A percentile compares a stretch with the other conserved stretches of the same genome.
phyloP scores from a whole-genome alignment of 176 grass and related monocot species.

The Melocanna baccifera region DNA sequence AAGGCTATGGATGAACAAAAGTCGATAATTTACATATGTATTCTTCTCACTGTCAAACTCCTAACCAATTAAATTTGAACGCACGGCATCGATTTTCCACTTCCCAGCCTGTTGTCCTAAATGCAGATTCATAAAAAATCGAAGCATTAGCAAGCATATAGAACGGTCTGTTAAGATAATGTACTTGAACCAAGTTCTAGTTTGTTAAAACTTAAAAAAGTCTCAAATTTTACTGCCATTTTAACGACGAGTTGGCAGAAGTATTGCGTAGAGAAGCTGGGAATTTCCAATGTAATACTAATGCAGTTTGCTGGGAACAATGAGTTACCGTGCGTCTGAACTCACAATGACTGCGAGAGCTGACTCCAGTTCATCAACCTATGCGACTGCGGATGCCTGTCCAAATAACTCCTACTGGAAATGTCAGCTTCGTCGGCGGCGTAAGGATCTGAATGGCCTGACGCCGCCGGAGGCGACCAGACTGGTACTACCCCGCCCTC shows the following conservation, averaged over 20 bases:
- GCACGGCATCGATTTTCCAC: constrained; percentile 37
- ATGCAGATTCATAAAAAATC: constrained; percentile 21
- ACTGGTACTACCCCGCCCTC: constrained; percentile 82
- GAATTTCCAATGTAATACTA: background rate
- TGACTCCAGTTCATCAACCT: constrained; percentile 85
- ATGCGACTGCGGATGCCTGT: constrained; percentile 64
- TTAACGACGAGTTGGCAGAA: background rate
- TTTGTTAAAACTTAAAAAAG: background rate
- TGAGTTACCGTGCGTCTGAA: constrained; percentile 45
- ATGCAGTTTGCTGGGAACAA: background rate
- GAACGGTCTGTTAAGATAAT: constrained; percentile 7
- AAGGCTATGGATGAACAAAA: constrained; percentile 44
- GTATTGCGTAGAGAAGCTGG: background rate
- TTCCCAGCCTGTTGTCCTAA: constrained; percentile 71
- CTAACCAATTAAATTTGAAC: constrained; percentile 48
- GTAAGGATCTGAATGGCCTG: constrained; percentile 59
- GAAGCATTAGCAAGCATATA: constrained; percentile 22
- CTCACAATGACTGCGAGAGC: constrained; percentile 74
- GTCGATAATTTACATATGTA: constrained; percentile 57
- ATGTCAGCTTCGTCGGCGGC: constrained; percentile 58
- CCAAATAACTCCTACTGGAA: constrained; percentile 57
- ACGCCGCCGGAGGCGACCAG: constrained; percentile 72
- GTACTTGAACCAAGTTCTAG: background rate
- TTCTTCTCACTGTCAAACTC: constrained; percentile 17
- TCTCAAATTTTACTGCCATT: background rate